Base-by-base conservation (phyloP, 164 flowering plant species). In the Dillenia suffruticosa region DNA sequence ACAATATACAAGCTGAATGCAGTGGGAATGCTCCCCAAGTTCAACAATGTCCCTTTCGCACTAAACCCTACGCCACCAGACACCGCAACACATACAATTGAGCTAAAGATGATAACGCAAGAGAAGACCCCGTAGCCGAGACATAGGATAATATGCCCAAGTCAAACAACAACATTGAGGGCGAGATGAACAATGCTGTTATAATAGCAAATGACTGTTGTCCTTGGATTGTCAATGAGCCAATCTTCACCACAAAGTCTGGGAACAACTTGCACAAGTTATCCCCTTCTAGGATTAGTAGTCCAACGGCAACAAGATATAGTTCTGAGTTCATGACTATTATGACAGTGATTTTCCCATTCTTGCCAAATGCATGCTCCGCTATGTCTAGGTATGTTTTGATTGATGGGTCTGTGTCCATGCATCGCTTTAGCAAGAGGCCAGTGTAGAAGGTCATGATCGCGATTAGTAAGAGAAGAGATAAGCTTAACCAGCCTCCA, bases 241-340 rank as follows among this genome's bases (percentile, higher is more conserved):
- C 70, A 1, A 78, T 1, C n/a, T 59, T 57, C 22, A 78, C 49
- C 10, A 9, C 53, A 12, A 51, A 48, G 63, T 71, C 24, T 10
- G 84, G 87, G 2, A 90, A 76, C 9, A 92, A 52, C 2, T 83
- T 81, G 10, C 76, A 66, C 32, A 92, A 68, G 61, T 88, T 92
- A 47, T 92, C 98, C 0, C 98, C 96, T 79, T 83, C 96, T 12
- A 90, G 61, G 19, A 92, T 90, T 61, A 92, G 56, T 66, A 86
- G 85, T 13, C 88, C 89, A 0, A 80, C 79, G 0, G 82, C 87
- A 5, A 88, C 87, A 10, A 90, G 47, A 73, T 81, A 92, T 8
- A 88, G 81, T 69, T 90, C 96, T 0, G 74, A 49, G 50, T 80
- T 65, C 85, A 85, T 80, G 63, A 80, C 68, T n/a, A 76, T 43